Evolutionary conservation across 176 grass and related monocot species (phyloP).

Genomic region (Oryza coarctata): DNA sequence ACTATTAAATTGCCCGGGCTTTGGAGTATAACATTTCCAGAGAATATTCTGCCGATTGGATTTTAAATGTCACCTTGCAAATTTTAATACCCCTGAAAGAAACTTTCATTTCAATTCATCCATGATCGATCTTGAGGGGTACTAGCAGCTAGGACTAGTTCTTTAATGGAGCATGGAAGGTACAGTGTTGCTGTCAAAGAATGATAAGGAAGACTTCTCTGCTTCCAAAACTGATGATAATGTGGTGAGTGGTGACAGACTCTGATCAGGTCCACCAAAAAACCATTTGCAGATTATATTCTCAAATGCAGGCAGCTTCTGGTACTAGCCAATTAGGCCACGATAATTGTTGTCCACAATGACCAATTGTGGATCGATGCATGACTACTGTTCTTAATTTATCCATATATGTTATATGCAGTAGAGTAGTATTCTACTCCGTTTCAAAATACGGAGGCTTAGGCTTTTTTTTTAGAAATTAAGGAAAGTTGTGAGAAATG

Average conservation of each 20-base stretch:
- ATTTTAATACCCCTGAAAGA: background rate
- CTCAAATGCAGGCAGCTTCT: background rate
- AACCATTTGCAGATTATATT: conserved; percentile 6
- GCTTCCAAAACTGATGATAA: conserved; percentile 15
- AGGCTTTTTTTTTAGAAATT: too few species aligned
- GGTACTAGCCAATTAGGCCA: background rate
- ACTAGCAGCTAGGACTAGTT: background rate
- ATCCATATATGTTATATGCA: background rate
- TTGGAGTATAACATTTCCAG: conserved; percentile 59
- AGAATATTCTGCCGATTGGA: conserved; percentile 12
- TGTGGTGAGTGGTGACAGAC: conserved; percentile 1
- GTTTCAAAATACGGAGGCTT: too few species aligned
- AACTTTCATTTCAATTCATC: conserved; percentile 40
- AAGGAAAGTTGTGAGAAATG: too few species aligned
- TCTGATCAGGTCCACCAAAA: conserved; percentile 20
- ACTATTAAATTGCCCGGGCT: conserved; percentile 8
- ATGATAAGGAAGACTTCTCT: conserved; percentile 39
- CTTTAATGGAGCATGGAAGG: background rate
- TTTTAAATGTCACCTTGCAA: conserved; percentile 31
- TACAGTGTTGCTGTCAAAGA: conserved; percentile 47
- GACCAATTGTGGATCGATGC: background rate
- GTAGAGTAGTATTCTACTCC: background rate
- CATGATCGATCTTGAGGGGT: background rate
- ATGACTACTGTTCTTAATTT: background rate
- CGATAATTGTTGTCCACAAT: background rate